Percentiles rank a stretch among this genome's conserved stretches.
These are phyloP conservation scores for Metrosideros polymorpha DNA, from an alignment of 441 rosid genomes.

Conservation along the genomic window DNA sequence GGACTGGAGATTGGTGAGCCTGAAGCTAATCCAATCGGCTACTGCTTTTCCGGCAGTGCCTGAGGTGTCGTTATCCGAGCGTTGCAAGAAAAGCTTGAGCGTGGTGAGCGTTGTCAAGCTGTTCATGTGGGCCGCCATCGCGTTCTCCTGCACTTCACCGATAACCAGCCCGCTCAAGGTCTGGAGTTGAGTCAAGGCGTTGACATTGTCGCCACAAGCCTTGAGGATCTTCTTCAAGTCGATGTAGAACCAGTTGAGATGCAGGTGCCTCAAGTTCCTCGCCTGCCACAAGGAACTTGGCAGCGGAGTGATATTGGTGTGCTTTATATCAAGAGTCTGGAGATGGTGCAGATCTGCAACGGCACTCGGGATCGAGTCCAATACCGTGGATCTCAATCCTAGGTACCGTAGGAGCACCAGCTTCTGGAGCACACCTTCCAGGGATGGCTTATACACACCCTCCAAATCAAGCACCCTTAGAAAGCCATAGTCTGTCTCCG, in stretches of 20 bases:
- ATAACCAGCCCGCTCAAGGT: neutral
- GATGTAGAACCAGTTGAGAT: neutral
- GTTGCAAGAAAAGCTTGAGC: neutral
- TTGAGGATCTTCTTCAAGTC: neutral
- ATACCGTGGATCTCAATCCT: neutral
- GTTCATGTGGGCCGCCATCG: accelerated
- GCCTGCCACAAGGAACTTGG: neutral
- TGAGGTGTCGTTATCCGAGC: accelerated
- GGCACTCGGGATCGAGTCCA: accelerated
- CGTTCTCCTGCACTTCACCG: neutral
- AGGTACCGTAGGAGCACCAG: neutral
- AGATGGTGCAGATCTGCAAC: neutral
- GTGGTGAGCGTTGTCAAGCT: neutral
- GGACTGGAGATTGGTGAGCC: neutral
- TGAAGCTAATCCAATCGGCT: neutral
- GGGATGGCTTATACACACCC: neutral
- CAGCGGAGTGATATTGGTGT: neutral
- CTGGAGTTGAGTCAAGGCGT: neutral
- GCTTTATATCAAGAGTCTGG: neutral
- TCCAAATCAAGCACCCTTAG: neutral
- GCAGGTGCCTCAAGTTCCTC: neutral
- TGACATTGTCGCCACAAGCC: neutral
- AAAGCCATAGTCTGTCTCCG: neutral
- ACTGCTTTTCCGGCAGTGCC: neutral
- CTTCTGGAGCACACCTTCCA: neutral